phyloP scores from a whole-genome alignment of 257 asterid genomes.

The Solanum lycopersicoides region DNA sequence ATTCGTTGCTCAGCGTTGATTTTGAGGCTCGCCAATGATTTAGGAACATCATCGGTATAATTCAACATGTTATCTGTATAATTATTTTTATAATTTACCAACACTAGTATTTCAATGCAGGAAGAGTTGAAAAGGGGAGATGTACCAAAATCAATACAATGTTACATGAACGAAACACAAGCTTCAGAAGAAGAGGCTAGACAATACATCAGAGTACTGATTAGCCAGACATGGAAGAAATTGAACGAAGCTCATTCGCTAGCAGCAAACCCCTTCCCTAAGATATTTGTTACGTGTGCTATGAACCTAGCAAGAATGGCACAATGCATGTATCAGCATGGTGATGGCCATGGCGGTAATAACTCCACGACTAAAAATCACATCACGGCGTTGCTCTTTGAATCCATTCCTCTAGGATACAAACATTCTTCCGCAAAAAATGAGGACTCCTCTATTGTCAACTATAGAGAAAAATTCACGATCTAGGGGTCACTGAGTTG shows the following conservation, averaged over 20 bases:
- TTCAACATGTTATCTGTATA: background rate
- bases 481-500: background rate
- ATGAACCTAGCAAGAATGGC: conserved; percentile 40
- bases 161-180: conserved; percentile 38
- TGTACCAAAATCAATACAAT: conserved; percentile 22
- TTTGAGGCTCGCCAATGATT: conserved; percentile 38
- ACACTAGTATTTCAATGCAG: background rate
- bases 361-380: conserved; percentile 3
- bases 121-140: conserved; percentile 16
- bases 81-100: background rate
- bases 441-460: background rate
- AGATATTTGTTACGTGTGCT: conserved; percentile 9
- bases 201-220: background rate
- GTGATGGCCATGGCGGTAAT: conserved; percentile 46
- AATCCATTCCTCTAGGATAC: conserved; percentile 15
- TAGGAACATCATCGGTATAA: conserved; percentile 39
- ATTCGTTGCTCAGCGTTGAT: conserved; percentile 21
- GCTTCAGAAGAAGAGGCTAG: conserved; percentile 17
- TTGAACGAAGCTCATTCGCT: conserved; percentile 9
- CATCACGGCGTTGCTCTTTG: conserved; percentile 13
- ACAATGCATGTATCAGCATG: conserved; percentile 37
- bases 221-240: conserved; percentile 23
- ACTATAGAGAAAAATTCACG: background rate
- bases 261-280: background rate
- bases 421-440: background rate